Evolutionary conservation across 2,329 filamentous ascomycete genomes (phyloP), one percentile per base, ranked within the genome.

Genomic region (Fusarium papillatum): DNA sequence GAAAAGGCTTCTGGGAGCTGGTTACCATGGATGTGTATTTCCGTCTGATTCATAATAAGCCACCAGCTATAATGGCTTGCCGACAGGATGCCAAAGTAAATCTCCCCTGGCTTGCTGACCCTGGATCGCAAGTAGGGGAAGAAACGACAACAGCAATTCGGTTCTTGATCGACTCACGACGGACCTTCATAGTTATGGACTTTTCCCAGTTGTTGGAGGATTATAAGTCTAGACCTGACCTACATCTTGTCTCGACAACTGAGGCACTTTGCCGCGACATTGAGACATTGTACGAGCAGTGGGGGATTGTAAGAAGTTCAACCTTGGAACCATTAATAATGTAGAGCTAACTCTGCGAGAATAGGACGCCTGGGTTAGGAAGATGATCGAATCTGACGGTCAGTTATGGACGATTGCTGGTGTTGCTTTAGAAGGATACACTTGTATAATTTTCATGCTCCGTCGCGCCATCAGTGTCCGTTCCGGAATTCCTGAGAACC

Each of bases 1-100:
- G 57, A 22, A 61, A 61, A 38, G 57, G 57, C n/a, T 61, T 61
- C 19, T 61, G 57, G 57, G 57, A 61, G 34, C n/a, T 61, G 29
- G 34, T 61, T 13, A 26, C 29, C 16, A 61, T 61, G 29, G 57
- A 61, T 26, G 36, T 26, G 14, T 61, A 39, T 31, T 61, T 61
- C 34, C 57, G 36, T 39, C 34, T 61, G 22, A 61, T 61, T 61
- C 29, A 38, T 17, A 39, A 61, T 16, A 61, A 61, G 13, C 57
- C 57, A 36, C 57, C 34, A 10, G 57, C 22, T 13, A 39, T 61
- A 39, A 38, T 61, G 22, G n/a, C 22, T 24, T 17, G 29, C 22
- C 36, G 57, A 14, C 7, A n/a, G 14, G 57, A 61, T 10, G 31
- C 57, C 5, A 38, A 61, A 16, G 57, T 61, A 22, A 61, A 61